Percentiles rank a stretch among this genome's conserved stretches.
phyloP scores from a whole-genome alignment of 371 early-diverging fungal genomes.

The Capillidium heterosporum region DNA sequence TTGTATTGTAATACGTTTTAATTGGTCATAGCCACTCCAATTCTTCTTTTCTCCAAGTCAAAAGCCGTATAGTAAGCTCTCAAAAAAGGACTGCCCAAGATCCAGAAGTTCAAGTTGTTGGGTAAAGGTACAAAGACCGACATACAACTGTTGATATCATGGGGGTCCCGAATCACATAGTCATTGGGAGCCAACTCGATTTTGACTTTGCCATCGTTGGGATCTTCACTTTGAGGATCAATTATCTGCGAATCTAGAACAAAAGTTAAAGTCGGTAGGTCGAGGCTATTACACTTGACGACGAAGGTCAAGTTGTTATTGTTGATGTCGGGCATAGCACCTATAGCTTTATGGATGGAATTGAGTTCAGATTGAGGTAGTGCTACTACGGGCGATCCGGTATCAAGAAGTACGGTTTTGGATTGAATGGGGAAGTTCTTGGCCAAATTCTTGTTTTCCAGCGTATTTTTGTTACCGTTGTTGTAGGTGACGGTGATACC shows the following conservation, averaged over 20 bases:
- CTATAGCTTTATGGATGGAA: background rate
- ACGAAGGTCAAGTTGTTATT: background rate
- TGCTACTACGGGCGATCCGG: background rate
- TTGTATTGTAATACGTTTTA: no score
- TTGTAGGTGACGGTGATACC: background rate
- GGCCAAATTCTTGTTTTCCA: no score
- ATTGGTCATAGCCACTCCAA: background rate
- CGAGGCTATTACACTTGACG: slow-evolving; percentile 35
- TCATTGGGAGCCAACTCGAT: slow-evolving; percentile 50
- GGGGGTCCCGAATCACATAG: slow-evolving; percentile 50
- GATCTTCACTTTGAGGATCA: no score
- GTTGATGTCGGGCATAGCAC: slow-evolving; percentile 5
- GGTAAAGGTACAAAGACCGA: background rate
- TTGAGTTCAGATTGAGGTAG: background rate
- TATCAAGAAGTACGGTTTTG: background rate
- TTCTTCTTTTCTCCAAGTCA: background rate
- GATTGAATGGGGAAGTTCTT: no score
- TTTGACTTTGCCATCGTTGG: slow-evolving; percentile 37
- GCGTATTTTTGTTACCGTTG: no score
- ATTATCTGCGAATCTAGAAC: slow-evolving; percentile 42
- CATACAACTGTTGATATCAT: slow-evolving; percentile 16
- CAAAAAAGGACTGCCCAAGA: background rate
- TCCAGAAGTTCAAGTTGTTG: background rate
- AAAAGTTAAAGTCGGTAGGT: slow-evolving; percentile 53
- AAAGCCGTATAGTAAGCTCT: background rate